Base-by-base conservation (phyloP, 805 yeast genomes). In the Crinitomyces ghanaensis region DNA sequence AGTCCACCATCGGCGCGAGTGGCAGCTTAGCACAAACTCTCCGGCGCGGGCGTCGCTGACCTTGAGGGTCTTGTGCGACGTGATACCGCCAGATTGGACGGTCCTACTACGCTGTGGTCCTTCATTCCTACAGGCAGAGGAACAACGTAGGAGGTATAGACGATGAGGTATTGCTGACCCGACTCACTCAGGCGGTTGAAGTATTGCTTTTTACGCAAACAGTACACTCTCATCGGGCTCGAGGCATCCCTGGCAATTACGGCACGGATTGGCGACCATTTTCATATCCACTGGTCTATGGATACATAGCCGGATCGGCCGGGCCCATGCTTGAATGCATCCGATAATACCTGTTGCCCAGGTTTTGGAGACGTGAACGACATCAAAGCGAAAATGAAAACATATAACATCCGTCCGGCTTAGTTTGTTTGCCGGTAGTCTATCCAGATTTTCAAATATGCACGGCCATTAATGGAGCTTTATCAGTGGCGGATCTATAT, bases 121-220 rank as follows among this genome's bases (percentile, higher is more conserved):
- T 38, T 36, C 20, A 62, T 45, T 30, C 61, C 61, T 31, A 47
- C 44, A 6, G 70, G 68, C 30, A 65, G 54, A 30, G 51, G 48
- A 15, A 66, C 63, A 8, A 66, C 65, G 31, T 61, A 66, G 27
- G 54, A 50, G 6, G 65, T 62, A 40, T 62, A 63, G n/a, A 65
- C 66, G 21, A 65, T 59, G 20, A 66, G 64, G 43, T 62, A 65
- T 44, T 66, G 64, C 45, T 63, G 67, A 58, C 62, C 66, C 9
- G 66, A 57, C 21, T 70, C 71, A 40, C 65, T 80, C 53, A 75
- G 80, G 34, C 82, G 74, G 67, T 72, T 75, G 55, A 86, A 86
- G 23, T 83, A 63, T 49, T 77, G 65, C 49, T 73, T 81, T 31
- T 83, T 82, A 8, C 70, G 51, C 30, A 72, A 64, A 65, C 86